Percentiles rank a stretch among this genome's conserved stretches.
These are phyloP conservation scores for Hortaea sp. DNA, from an alignment of 2,329 filamentous ascomycete genomes.

Conservation along the genomic window DNA sequence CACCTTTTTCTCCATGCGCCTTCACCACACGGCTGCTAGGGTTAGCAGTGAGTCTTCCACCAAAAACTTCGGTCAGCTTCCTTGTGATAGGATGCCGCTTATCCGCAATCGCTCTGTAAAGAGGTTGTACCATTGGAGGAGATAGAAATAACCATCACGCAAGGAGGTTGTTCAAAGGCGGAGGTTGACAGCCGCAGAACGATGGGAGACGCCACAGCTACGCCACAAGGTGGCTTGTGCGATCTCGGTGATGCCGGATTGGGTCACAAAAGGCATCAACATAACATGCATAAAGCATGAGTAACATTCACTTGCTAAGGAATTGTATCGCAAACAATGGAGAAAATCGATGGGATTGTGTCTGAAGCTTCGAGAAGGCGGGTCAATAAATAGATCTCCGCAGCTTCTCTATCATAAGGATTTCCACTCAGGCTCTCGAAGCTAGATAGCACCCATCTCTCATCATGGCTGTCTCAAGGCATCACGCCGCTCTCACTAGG, in stretches of 20 bases:
- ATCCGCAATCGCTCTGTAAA: neutral
- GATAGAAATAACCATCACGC: too few relatives aligned
- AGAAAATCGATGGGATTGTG: too few relatives aligned
- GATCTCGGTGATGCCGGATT: neutral
- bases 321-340: too few relatives aligned
- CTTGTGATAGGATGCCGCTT: neutral
- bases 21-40: neutral
- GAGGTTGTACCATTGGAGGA: neutral
- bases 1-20: neutral
- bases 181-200: neutral
- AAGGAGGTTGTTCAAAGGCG: too few relatives aligned
- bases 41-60: neutral
- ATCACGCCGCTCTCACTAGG: constrained; percentile 15
- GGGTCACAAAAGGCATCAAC: neutral
- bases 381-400: too few relatives aligned
- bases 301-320: too few relatives aligned
- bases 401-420: too few relatives aligned
- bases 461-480: constrained; percentile 21
- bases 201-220: neutral
- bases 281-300: neutral
- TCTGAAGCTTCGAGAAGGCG: too few relatives aligned
- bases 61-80: neutral
- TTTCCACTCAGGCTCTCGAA: constrained; percentile 1
- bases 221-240: neutral
- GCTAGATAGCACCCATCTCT: neutral